Conservation (phyloP, 2,329 filamentous ascomycete genomes). For the Verticillium tricorpus region DNA sequence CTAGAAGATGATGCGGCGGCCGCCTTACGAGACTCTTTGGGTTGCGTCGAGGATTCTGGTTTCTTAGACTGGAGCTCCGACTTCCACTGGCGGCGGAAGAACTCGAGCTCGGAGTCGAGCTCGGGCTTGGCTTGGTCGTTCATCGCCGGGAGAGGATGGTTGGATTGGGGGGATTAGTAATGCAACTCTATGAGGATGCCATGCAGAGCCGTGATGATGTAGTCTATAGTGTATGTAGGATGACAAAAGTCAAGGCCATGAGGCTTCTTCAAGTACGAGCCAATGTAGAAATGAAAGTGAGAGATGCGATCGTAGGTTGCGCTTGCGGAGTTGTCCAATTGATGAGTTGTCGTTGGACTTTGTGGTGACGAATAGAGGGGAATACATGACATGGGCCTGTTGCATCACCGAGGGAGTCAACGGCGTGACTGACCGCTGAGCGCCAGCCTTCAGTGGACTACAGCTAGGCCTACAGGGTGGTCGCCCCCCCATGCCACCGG, state of each 20-base stretch:
- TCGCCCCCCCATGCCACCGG: background rate
- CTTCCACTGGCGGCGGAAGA: conserved; percentile 80
- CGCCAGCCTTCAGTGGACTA: background rate
- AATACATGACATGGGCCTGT: background rate
- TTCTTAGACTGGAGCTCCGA: conserved; percentile 62
- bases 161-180: background rate
- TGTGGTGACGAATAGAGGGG: background rate
- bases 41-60: conserved; percentile 5
- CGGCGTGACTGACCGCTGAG: background rate
- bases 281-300: background rate
- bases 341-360: background rate
- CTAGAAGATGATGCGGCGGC: conserved; percentile 21
- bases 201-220: background rate
- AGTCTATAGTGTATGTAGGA: background rate
- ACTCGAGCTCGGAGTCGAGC: conserved; percentile 70
- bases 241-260: background rate
- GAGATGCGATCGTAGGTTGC: background rate
- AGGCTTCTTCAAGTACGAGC: background rate
- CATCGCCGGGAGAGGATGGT: background rate
- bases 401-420: background rate
- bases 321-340: background rate
- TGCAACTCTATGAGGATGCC: background rate
- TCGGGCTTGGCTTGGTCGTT: conserved; percentile 19
- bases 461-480: background rate
- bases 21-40: background rate